These are phyloP conservation scores for Suillus subalutaceus DNA, from an alignment of 768 basidiomycete species.

Conservation along the genomic window DNA sequence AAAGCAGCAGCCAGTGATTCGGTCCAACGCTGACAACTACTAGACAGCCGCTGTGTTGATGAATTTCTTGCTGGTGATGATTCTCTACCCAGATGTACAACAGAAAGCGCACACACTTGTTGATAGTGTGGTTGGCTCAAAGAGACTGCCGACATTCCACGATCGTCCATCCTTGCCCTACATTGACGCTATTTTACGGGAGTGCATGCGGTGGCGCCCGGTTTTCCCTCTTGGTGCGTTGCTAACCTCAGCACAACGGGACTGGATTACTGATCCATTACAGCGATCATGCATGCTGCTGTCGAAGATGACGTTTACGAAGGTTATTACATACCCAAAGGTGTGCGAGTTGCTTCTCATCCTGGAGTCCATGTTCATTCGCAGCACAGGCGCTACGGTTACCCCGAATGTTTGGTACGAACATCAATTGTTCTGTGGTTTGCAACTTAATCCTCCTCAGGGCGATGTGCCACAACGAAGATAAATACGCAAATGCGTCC, in stretches of 20 bases:
- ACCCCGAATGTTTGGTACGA: slow-evolving; percentile 9
- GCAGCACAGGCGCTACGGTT: slow-evolving; percentile 4
- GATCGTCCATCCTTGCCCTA: slow-evolving; percentile 20
- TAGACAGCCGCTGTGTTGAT: slow-evolving; percentile 9
- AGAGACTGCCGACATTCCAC: slow-evolving; percentile 17
- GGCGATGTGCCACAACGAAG: slow-evolving; percentile 51
- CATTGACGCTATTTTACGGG: slow-evolving; percentile 19
- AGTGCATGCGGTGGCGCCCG: slow-evolving; percentile 16
- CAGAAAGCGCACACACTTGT: slow-evolving; percentile 32
- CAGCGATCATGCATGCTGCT: slow-evolving; percentile 24
- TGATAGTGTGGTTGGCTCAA: slow-evolving; percentile 15
- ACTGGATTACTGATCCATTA: neutral
- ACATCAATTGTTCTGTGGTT: neutral
- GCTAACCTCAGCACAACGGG: neutral
- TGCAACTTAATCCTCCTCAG: slow-evolving; percentile 19
- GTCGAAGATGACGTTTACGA: slow-evolving; percentile 42
- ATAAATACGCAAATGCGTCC: slow-evolving; percentile 52
- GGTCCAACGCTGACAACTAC: neutral
- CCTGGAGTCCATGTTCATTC: neutral
- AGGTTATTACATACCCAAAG: slow-evolving; percentile 54
- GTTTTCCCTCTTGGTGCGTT: slow-evolving; percentile 20
- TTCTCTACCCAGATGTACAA: slow-evolving; percentile 17
- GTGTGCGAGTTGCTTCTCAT: slow-evolving; percentile 19
- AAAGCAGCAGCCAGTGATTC: neutral
- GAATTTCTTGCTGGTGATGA: slow-evolving; percentile 20